Evolutionary conservation across 78 protist genomes (phyloP).

Genomic region (Dictyostelium purpureum): DNA sequence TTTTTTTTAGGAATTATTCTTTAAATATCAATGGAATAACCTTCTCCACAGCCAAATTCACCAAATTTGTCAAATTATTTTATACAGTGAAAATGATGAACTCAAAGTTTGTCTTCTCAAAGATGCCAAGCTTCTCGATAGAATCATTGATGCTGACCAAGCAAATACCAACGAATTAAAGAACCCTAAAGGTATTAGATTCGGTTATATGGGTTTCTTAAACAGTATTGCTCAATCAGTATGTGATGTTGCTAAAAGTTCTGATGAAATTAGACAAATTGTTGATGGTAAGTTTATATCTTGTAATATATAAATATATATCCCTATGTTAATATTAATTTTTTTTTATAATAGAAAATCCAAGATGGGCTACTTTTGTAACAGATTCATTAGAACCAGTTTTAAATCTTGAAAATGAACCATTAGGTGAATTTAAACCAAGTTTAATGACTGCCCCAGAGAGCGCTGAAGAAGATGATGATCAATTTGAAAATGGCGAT

Average conservation of each 20-base stretch:
- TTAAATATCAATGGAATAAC: slow-evolving; percentile 80
- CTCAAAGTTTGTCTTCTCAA: slow-evolving; percentile 39
- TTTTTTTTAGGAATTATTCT: slow-evolving; percentile 59
- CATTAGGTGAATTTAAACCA: slow-evolving; percentile 65
- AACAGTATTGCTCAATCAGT: slow-evolving; percentile 52
- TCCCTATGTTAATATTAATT: too few relatives aligned
- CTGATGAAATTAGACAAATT: slow-evolving; percentile 14
- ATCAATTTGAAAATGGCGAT: slow-evolving; percentile 7
- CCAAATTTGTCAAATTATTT: slow-evolving; percentile 72
- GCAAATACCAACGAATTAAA: slow-evolving; percentile 65
- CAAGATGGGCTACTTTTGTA: slow-evolving; percentile 41
- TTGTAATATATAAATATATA: too few relatives aligned
- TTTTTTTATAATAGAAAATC: slow-evolving; percentile 9
- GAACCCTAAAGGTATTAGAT: slow-evolving; percentile 64
- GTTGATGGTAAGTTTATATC: slow-evolving; percentile 33
- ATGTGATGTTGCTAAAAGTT: slow-evolving; percentile 24
- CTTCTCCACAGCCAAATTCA: slow-evolving; percentile 75
- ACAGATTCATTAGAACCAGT: slow-evolving; percentile 22
- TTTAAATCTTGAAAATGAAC: slow-evolving; percentile 41
- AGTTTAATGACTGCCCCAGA: slow-evolving; percentile 59
- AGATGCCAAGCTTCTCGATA: slow-evolving; percentile 64
- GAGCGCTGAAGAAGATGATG: slow-evolving; percentile 55
- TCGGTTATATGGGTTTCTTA: slow-evolving; percentile 79
- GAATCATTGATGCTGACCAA: slow-evolving; percentile 70
- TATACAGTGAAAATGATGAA: slow-evolving; percentile 72